Percentiles rank a stretch among this genome's conserved stretches.
Evolutionary conservation across 2,329 filamentous ascomycete genomes (phyloP).

Genomic region (Xylaria sp.): DNA sequence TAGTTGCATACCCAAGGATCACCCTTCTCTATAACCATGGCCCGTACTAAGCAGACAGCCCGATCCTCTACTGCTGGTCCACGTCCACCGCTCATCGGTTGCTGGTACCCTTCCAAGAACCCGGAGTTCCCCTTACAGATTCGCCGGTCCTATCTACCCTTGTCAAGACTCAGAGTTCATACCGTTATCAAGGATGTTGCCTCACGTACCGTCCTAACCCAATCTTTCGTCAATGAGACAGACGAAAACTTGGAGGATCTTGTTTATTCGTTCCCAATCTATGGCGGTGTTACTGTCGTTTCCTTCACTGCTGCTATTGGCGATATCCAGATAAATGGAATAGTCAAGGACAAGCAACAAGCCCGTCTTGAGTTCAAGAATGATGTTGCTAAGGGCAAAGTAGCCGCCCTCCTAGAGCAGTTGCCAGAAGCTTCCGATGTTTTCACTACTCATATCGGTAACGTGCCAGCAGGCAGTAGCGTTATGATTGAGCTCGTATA

Average conservation of each 20-base stretch:
- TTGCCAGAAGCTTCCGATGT: constrained; percentile 31
- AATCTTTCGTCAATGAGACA: constrained; percentile 25
- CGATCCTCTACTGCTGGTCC: neutral
- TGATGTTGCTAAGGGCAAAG: constrained; percentile 15
- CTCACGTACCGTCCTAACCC: constrained; percentile 29
- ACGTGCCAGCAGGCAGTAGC: constrained; percentile 21
- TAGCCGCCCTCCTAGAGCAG: constrained; percentile 30
- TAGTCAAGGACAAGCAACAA: constrained; percentile 32
- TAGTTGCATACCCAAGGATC: too few relatives aligned
- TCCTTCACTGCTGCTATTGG: constrained; percentile 29
- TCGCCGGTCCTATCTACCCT: constrained; percentile 25
- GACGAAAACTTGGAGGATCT: constrained; percentile 21
- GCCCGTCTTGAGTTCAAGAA: constrained; percentile 24
- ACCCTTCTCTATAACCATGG: neutral
- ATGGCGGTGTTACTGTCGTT: constrained; percentile 29
- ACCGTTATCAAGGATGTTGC: constrained; percentile 32
- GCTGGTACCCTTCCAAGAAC: neutral
- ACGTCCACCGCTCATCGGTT: constrained; percentile 2
- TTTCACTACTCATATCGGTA: constrained; percentile 30
- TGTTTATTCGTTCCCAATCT: constrained; percentile 32
- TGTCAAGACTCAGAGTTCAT: constrained; percentile 14
- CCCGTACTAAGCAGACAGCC: constrained; percentile 17
- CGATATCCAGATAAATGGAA: constrained; percentile 11
- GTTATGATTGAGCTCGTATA: constrained; percentile 31
- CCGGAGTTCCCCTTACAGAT: neutral